Conservation (phyloP, 352 stramenopile genomes). For the Halophytophthora polymorphica region DNA sequence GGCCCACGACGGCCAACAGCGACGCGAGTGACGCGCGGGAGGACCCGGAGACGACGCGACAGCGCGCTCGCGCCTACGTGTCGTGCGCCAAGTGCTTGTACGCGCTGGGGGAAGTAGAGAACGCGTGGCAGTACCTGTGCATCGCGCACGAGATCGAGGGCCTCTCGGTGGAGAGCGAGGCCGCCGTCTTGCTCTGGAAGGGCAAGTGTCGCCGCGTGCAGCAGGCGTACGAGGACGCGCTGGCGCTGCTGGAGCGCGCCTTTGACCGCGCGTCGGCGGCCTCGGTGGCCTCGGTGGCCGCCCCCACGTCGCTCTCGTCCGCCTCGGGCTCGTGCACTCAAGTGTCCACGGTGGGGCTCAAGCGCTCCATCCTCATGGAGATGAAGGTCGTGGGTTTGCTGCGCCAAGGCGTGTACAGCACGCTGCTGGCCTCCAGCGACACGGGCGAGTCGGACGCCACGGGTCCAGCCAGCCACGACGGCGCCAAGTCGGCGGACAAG, state of each 20-base stretch:
- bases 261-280: conserved; percentile 53
- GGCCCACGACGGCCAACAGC: background rate
- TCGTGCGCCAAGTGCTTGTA: conserved; percentile 65
- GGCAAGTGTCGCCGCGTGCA: conserved; percentile 59
- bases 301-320: conserved; percentile 23
- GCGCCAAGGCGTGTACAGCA: conserved; percentile 42
- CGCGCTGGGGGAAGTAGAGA: conserved; percentile 44
- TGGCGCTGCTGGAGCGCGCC: conserved; percentile 44
- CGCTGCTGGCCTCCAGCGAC: conserved; percentile 30
- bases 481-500: conserved; percentile 23
- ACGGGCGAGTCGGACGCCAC: conserved; percentile 5
- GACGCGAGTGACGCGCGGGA: conserved; percentile 19
- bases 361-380: conserved; percentile 56
- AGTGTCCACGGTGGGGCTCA: conserved; percentile 29
- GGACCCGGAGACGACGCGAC: conserved; percentile 32
- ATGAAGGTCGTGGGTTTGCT: conserved; percentile 60
- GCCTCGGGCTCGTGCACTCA: conserved; percentile 22
- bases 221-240: conserved; percentile 44
- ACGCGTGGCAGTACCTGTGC: conserved; percentile 37
- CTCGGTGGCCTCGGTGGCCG: conserved; percentile 23
- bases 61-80: conserved; percentile 44
- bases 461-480: no score
- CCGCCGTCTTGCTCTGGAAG: conserved; percentile 56
- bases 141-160: conserved; percentile 33
- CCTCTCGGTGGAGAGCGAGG: conserved; percentile 40